A percentile compares a stretch with the other conserved stretches of the same genome.
phyloP scores from a whole-genome alignment of 495 filamentous ascomycete species.

The Aspergillus steynii region DNA sequence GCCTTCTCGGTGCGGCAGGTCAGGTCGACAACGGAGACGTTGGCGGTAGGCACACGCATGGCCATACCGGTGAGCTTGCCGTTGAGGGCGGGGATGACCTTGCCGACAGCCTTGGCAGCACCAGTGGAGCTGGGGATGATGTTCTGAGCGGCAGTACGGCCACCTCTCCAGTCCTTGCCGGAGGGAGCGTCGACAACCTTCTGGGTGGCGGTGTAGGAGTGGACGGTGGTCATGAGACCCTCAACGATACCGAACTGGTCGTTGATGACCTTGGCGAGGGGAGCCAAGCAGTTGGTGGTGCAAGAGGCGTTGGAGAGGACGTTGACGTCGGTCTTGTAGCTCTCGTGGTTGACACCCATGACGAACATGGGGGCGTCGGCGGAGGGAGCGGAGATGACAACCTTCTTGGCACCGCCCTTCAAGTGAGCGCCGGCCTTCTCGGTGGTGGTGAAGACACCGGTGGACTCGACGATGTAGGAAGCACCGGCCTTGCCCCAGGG shows the following conservation, averaged over 20 bases:
- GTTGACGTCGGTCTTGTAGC: constrained; percentile 82
- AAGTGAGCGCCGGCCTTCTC: constrained; percentile 95
- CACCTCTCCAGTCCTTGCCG: constrained; percentile 98
- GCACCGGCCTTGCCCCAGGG: constrained; percentile 89
- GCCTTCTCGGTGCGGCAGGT: constrained; percentile 91
- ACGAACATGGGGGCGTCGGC: constrained; percentile 99
- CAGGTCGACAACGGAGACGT: constrained; percentile 98
- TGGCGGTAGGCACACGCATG: constrained; percentile 97
- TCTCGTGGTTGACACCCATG: constrained; percentile 96
- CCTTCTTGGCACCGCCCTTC: constrained; percentile 99
- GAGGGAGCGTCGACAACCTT: constrained; percentile 99
- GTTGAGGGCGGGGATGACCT: constrained; percentile 96
- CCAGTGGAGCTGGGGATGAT: constrained; percentile 99
- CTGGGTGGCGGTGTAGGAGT: constrained; percentile 99
- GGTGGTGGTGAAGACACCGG: constrained; percentile 98
- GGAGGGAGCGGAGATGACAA: constrained; percentile 98
- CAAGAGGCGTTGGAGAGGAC: constrained; percentile 99
- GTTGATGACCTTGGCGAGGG: constrained; percentile 97
- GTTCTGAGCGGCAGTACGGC: constrained; percentile 97
- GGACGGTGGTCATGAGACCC: constrained; percentile 99
- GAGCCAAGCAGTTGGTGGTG: constrained; percentile 99
- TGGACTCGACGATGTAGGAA: constrained; percentile 97
- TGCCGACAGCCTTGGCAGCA: constrained; percentile 99
- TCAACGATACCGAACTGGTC: constrained; percentile 97
- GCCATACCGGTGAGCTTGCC: constrained; percentile 99